Percentiles rank a stretch among this genome's conserved stretches.
These are phyloP conservation scores for Astrothelium macrocarpum DNA, from an alignment of 495 filamentous ascomycete species.

Conservation along the genomic window DNA sequence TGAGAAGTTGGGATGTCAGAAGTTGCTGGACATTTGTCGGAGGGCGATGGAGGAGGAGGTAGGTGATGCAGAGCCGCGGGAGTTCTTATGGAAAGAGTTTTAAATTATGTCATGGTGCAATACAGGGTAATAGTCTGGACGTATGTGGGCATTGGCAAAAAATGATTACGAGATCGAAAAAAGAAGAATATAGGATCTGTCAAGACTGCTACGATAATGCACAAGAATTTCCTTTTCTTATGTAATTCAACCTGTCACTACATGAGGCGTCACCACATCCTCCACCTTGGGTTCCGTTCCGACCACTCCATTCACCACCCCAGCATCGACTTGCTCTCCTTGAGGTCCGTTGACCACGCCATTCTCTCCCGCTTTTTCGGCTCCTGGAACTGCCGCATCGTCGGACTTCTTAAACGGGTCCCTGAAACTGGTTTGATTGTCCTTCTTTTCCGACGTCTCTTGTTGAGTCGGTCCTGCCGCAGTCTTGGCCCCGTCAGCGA, in stretches of 20 bases:
- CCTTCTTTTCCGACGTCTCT: no score
- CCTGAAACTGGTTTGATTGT: no score
- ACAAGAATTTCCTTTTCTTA: no score
- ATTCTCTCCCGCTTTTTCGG: background rate
- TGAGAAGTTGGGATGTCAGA: slow-evolving; percentile 9
- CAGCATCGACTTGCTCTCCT: background rate
- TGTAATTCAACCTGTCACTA: background rate
- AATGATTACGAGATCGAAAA: no score
- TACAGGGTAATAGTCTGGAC: no score
- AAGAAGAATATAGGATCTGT: no score
- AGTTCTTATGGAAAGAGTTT: slow-evolving; percentile 19
- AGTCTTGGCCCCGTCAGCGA: no score
- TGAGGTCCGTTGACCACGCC: background rate
- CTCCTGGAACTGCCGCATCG: background rate
- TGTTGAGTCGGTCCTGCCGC: no score
- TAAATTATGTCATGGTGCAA: slow-evolving; percentile 4
- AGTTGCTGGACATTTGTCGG: slow-evolving; percentile 16
- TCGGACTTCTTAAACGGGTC: background rate
- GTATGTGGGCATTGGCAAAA: no score
- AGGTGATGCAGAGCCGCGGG: slow-evolving; percentile 9
- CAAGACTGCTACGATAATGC: no score
- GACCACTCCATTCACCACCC: background rate
- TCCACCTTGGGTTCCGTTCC: background rate
- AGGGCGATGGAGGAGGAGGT: slow-evolving; percentile 12
- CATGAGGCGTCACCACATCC: background rate